Percentiles rank a stretch among this genome's conserved stretches.
Evolutionary conservation across 2,329 filamentous ascomycete species (phyloP).

Genomic region (Neofusicoccum parvum): DNA sequence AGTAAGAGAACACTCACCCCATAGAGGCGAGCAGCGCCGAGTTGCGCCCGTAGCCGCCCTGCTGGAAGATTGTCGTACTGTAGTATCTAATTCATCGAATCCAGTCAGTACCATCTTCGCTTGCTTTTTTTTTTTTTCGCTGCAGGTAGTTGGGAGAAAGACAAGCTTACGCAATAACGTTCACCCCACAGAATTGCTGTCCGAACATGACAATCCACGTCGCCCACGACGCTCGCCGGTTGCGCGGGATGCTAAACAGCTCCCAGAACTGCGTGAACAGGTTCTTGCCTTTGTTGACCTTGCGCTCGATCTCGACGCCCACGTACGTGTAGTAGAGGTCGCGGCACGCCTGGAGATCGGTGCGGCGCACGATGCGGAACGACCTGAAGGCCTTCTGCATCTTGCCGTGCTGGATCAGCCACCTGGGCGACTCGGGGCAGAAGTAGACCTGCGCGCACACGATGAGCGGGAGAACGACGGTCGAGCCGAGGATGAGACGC

Average conservation of each 20-base stretch:
- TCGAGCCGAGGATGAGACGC: constrained; percentile 21
- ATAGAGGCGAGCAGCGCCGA: constrained; percentile 42
- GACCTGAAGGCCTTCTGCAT: constrained; percentile 45
- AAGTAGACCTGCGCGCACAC: constrained; percentile 21
- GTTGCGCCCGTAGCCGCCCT: constrained; percentile 29
- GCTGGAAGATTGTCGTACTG: constrained; percentile 32
- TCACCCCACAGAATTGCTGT: constrained; percentile 30
- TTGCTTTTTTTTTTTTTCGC: no score
- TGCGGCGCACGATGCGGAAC: constrained; percentile 42
- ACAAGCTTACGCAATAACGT: constrained; percentile 28
- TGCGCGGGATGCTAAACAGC: constrained; percentile 48
- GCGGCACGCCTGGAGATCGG: constrained; percentile 48
- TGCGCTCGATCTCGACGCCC: constrained; percentile 33
- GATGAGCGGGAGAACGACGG: constrained; percentile 17
- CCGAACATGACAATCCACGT: constrained; percentile 22
- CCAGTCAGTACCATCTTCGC: no score
- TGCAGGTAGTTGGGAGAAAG: no score
- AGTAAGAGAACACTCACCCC: constrained; percentile 26
- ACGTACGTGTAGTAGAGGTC: constrained; percentile 45
- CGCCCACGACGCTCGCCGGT: constrained; percentile 44
- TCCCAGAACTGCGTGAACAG: constrained; percentile 44
- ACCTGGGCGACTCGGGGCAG: constrained; percentile 46
- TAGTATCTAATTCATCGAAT: constrained; percentile 24
- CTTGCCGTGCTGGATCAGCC: constrained; percentile 47
- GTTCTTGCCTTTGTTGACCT: constrained; percentile 33